These are phyloP conservation scores for Otatea glauca DNA, from an alignment of 176 grass and related monocot species.

Conservation along the genomic window DNA sequence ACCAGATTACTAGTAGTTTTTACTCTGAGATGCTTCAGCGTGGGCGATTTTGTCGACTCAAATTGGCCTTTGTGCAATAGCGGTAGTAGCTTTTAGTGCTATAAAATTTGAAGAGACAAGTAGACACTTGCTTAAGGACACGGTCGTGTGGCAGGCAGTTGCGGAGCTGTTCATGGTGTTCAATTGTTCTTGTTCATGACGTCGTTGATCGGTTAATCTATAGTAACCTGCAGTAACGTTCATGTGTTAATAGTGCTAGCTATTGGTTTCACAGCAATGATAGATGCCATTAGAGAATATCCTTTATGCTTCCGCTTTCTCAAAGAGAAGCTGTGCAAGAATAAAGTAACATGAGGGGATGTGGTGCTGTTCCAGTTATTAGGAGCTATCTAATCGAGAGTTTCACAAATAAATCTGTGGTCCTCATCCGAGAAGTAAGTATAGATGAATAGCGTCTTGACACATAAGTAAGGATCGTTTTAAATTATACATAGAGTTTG, in stretches of 20 bases:
- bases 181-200: not conserved
- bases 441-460: not conserved
- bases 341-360: constrained; percentile 1
- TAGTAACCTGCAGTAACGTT: too few species aligned
- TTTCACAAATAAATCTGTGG: constrained; percentile 4
- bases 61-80: too few species aligned
- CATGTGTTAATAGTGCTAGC: not conserved
- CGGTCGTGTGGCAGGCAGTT: too few species aligned
- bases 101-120: too few species aligned
- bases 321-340: constrained; percentile 9
- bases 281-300: not conserved
- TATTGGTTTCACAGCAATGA: not conserved
- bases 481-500: not conserved
- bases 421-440: not conserved
- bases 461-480: not conserved
- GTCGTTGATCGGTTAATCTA: not conserved
- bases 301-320: not conserved
- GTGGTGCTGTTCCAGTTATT: not conserved
- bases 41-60: too few species aligned
- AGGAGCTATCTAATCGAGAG: not conserved
- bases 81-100: too few species aligned
- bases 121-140: too few species aligned
- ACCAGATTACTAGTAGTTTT: too few species aligned
- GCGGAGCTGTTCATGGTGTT: not conserved
- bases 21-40: too few species aligned